Evolutionary conservation across 495 filamentous ascomycete species (phyloP).

Genomic region (Penicillium arizonense): DNA sequence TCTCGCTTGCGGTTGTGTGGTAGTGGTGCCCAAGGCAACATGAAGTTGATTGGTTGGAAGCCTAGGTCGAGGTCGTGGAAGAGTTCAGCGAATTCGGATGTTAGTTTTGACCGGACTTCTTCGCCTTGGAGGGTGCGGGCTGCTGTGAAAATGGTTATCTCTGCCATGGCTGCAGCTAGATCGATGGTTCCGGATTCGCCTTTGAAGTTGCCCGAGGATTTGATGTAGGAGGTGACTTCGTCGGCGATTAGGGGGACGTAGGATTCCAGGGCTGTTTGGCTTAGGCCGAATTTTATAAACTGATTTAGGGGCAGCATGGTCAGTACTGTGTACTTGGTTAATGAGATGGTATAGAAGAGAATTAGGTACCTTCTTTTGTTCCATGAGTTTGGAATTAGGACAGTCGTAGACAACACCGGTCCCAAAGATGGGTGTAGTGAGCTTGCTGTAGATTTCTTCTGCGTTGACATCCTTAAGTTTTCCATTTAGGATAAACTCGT

Average conservation of each 20-base stretch:
- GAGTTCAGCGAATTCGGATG: conserved; percentile 62
- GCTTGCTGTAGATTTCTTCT: conserved; percentile 76
- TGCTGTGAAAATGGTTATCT: conserved; percentile 85
- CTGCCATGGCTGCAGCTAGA: conserved; percentile 68
- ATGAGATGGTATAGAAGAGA: not conserved
- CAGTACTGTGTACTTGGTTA: not conserved
- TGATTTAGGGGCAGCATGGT: conserved; percentile 23
- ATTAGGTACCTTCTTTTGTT: conserved; percentile 64
- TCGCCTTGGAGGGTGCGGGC: conserved; percentile 77
- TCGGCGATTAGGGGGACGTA: conserved; percentile 78
- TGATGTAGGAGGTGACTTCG: conserved; percentile 70
- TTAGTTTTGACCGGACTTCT: conserved; percentile 73
- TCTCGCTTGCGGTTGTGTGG: conserved; percentile 81
- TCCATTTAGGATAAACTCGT: conserved; percentile 84
- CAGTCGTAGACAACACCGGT: conserved; percentile 86
- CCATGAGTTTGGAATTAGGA: conserved; percentile 81
- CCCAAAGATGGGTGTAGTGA: conserved; percentile 85
- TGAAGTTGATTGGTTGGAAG: conserved; percentile 81
- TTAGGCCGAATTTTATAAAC: conserved; percentile 87
- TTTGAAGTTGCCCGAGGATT: conserved; percentile 63
- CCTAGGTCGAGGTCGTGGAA: conserved; percentile 85
- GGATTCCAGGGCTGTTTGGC: conserved; percentile 68
- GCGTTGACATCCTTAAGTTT: conserved; percentile 79
- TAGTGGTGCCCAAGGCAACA: conserved; percentile 82
- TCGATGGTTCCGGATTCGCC: conserved; percentile 62